Conservation (phyloP, 2,329 filamentous ascomycete species). For the Domatiomyces catenatus region DNA sequence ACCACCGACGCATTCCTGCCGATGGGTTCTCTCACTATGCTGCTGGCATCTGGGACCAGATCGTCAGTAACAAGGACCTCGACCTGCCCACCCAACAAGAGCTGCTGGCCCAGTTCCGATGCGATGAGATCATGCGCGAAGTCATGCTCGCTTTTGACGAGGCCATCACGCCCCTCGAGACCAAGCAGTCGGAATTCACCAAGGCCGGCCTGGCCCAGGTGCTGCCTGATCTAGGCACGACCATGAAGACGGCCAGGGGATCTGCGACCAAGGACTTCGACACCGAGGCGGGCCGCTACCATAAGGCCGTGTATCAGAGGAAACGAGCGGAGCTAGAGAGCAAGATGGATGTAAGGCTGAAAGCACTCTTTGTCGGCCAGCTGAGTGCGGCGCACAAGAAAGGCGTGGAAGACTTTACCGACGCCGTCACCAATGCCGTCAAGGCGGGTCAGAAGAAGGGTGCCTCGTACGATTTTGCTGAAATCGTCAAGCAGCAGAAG, state of each 20-base stretch:
- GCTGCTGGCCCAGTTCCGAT: constrained; percentile 87
- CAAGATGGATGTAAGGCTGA: constrained; percentile 79
- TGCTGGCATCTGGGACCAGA: constrained; percentile 92
- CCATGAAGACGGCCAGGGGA: constrained; percentile 55
- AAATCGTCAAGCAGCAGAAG: constrained; percentile 78
- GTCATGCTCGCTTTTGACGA: constrained; percentile 73
- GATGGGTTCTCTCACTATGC: constrained; percentile 95
- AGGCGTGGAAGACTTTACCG: constrained; percentile 68
- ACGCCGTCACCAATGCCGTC: constrained; percentile 71
- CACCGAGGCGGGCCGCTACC: constrained; percentile 78
- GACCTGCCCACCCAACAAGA: constrained; percentile 96
- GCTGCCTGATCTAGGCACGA: constrained; percentile 56
- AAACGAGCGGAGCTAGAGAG: constrained; percentile 72
- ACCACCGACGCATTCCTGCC: constrained; percentile 87
- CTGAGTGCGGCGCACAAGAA: constrained; percentile 76
- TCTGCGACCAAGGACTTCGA: constrained; percentile 75
- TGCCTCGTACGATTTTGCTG: constrained; percentile 80
- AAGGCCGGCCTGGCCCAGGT: constrained; percentile 59
- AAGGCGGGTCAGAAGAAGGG: constrained; percentile 89
- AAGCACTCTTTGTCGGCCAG: constrained; percentile 77
- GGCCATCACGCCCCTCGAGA: constrained; percentile 68
- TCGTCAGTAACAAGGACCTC: constrained; percentile 95
- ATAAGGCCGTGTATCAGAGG: constrained; percentile 82
- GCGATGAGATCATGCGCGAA: constrained; percentile 88
- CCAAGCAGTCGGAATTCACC: constrained; percentile 61